Percentiles rank a stretch among this genome's conserved stretches.
Conservation (phyloP, 2,329 filamentous ascomycete species). For the Stagonosporopsis rhizophila region DNA sequence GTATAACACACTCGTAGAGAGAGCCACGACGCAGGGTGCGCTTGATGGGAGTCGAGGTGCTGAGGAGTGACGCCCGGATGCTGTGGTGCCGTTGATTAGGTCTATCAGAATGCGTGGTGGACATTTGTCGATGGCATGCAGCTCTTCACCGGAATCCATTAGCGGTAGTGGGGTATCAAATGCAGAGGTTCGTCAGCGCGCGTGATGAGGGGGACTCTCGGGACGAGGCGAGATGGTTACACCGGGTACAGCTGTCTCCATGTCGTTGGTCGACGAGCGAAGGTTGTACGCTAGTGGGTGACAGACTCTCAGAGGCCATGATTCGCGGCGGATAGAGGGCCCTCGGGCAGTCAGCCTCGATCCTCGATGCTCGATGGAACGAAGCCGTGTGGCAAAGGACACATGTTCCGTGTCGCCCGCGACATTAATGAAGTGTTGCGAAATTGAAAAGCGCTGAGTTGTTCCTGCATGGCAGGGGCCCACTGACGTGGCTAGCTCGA, state of each 20-base stretch:
- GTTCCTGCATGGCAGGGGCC: constrained; percentile 46
- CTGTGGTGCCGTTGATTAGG: background rate
- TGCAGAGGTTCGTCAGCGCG: constrained; percentile 31
- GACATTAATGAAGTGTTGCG: constrained; percentile 39
- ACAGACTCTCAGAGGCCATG: constrained; percentile 32
- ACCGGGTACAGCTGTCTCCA: constrained; percentile 45
- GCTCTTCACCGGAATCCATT: constrained; percentile 38
- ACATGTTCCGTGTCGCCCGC: constrained; percentile 37
- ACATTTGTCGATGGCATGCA: constrained; percentile 23
- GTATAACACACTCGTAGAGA: constrained; percentile 18
- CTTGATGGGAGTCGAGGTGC: background rate
- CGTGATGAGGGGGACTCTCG: constrained; percentile 30
- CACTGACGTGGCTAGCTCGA: constrained; percentile 45
- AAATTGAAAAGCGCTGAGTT: constrained; percentile 38
- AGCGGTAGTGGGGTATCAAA: constrained; percentile 26
- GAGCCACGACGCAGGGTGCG: constrained; percentile 15
- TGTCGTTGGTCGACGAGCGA: constrained; percentile 36
- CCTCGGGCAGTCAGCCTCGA: constrained; percentile 30
- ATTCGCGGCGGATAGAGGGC: constrained; percentile 26
- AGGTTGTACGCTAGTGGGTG: constrained; percentile 28
- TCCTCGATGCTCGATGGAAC: constrained; percentile 15
- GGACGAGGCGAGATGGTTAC: constrained; percentile 38
- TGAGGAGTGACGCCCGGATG: constrained; percentile 12
- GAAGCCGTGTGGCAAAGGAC: constrained; percentile 35
- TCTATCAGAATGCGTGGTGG: constrained; percentile 7